Percentiles rank a stretch among this genome's conserved stretches.
Evolutionary conservation across 805 yeast species (phyloP).

Genomic region (Trichomonascus vanleenenianus): DNA sequence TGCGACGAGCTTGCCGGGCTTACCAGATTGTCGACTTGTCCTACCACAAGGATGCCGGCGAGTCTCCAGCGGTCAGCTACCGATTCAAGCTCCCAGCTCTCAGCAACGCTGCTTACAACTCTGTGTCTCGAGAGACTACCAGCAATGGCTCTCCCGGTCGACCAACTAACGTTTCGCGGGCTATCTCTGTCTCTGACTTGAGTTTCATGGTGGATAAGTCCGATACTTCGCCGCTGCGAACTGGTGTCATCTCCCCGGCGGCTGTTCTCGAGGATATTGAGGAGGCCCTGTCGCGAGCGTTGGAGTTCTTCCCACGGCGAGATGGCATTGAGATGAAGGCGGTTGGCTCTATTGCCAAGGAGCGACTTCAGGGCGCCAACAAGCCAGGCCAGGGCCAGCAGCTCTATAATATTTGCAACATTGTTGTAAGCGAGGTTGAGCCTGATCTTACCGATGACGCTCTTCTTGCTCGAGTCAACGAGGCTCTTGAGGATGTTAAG

Average conservation of each 20-base stretch:
- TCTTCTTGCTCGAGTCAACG: slow-evolving; percentile 53
- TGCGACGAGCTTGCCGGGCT: slow-evolving; percentile 95
- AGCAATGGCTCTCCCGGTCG: slow-evolving; percentile 23
- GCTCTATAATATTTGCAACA: slow-evolving; percentile 74
- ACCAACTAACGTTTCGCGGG: slow-evolving; percentile 36
- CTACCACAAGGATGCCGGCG: slow-evolving; percentile 42
- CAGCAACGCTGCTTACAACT: slow-evolving; percentile 64
- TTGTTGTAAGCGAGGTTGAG: slow-evolving; percentile 65
- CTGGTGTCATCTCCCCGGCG: slow-evolving; percentile 77
- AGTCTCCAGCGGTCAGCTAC: slow-evolving; percentile 74
- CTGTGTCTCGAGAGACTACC: slow-evolving; percentile 33
- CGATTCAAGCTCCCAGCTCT: slow-evolving; percentile 75
- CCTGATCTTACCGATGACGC: slow-evolving; percentile 68
- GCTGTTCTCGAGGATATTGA: slow-evolving; percentile 85
- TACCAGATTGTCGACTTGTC: slow-evolving; percentile 75
- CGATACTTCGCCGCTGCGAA: slow-evolving; percentile 61
- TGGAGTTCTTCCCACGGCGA: slow-evolving; percentile 54
- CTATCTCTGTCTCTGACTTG: slow-evolving; percentile 88
- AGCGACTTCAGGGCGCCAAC: slow-evolving; percentile 29
- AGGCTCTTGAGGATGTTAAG: slow-evolving; percentile 56
- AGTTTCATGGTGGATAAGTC: slow-evolving; percentile 68
- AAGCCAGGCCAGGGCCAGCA: slow-evolving; percentile 1
- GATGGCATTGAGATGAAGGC: slow-evolving; percentile 33
- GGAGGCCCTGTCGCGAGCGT: slow-evolving; percentile 66
- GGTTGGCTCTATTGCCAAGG: slow-evolving; percentile 34